Conservation (phyloP, 495 filamentous ascomycete genomes). For the Talaromyces proteolyticus region DNA sequence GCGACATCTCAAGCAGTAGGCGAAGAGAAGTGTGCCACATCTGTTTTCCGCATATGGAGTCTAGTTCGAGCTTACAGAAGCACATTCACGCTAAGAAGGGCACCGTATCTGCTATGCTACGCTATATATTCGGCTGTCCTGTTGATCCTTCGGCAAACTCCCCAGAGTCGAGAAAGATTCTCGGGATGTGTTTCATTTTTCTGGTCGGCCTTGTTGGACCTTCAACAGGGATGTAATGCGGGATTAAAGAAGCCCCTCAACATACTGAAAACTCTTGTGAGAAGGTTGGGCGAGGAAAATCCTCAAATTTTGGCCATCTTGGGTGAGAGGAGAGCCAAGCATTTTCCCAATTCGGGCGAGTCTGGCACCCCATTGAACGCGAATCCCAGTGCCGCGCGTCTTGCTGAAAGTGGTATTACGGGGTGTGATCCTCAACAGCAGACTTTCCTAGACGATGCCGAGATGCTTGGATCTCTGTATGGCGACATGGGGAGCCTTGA, state of each 20-base stretch:
- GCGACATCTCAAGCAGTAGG: neutral
- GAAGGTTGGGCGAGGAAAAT: no score
- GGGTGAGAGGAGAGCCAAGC: no score
- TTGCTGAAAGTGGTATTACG: no score
- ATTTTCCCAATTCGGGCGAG: no score
- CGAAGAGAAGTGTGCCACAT: neutral
- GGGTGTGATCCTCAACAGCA: no score
- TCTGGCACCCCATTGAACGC: no score
- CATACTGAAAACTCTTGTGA: no score
- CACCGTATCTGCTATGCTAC: neutral
- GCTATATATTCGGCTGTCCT: neutral
- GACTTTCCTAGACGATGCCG: no score
- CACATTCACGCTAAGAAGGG: neutral
- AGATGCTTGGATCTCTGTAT: no score
- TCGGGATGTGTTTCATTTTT: neutral
- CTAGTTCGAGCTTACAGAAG: neutral
- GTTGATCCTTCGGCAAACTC: neutral
- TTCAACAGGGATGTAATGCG: neutral
- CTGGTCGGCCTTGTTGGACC: neutral
- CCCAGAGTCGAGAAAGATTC: neutral
- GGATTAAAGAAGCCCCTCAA: neutral
- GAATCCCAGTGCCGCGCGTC: no score
- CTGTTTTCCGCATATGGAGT: neutral
- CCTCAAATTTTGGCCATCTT: no score
- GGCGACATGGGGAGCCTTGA: no score